A percentile compares a stretch with the other conserved stretches of the same genome.
These are phyloP conservation scores for Mycena olivaceomarginata DNA, from an alignment of 768 basidiomycete genomes.

Conservation along the genomic window DNA sequence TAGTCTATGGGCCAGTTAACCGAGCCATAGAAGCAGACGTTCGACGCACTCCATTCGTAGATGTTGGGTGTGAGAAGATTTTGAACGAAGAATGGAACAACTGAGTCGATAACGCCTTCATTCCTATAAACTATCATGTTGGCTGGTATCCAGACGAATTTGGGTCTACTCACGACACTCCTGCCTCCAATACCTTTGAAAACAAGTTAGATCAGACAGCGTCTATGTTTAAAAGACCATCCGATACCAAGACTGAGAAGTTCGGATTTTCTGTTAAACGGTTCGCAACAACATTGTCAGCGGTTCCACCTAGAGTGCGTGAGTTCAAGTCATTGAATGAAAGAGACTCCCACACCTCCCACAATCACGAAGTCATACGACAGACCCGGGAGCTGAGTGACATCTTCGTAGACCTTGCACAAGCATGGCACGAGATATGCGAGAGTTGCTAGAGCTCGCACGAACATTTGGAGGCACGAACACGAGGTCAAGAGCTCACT, in stretches of 20 bases:
- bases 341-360: background rate
- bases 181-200: background rate
- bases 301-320: slow-evolving; percentile 22
- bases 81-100: background rate
- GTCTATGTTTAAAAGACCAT: background rate
- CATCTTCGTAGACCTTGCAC: slow-evolving; percentile 6
- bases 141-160: background rate
- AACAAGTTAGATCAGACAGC: background rate
- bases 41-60: background rate
- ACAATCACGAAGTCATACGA: background rate
- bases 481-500: background rate
- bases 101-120: background rate
- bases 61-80: slow-evolving; percentile 1
- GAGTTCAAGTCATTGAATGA: background rate
- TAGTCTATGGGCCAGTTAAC: background rate
- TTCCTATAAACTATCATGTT: background rate
- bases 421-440: background rate
- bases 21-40: background rate
- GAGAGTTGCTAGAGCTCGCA: background rate
- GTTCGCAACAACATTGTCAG: slow-evolving; percentile 35
- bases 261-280: slow-evolving; percentile 34
- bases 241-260: slow-evolving; percentile 13
- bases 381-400: background rate
- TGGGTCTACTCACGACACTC: background rate
- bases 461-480: background rate